These are phyloP conservation scores for Xylariaceae sp. DNA, from an alignment of 2,329 filamentous ascomycete species.

Conservation along the genomic window DNA sequence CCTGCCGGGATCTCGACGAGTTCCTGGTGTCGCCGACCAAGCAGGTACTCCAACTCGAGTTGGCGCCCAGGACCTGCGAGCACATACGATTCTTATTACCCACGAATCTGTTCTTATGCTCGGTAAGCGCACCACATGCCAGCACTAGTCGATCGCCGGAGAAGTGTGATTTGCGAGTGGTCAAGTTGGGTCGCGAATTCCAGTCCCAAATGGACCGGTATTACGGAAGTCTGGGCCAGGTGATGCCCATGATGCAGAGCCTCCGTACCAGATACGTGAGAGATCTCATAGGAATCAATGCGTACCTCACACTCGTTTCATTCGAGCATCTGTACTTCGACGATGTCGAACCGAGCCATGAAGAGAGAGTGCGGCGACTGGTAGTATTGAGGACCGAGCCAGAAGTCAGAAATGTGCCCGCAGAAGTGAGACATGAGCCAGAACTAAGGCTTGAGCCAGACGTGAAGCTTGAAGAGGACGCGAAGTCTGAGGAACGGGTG, in stretches of 20 bases:
- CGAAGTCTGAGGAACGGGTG: no score
- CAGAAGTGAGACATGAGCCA: no score
- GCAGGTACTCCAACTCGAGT: not conserved
- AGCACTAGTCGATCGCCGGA: not conserved
- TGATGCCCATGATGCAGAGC: not conserved
- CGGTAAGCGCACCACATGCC: not conserved
- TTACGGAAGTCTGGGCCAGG: not conserved
- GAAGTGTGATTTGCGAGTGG: not conserved
- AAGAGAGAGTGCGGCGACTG: no score
- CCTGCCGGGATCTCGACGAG: constrained; percentile 6
- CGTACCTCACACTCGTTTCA: not conserved
- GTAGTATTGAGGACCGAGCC: no score
- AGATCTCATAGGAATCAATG: not conserved
- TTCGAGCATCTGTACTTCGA: not conserved
- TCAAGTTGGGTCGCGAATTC: constrained; percentile 1
- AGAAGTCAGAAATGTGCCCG: no score
- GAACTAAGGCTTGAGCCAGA: no score
- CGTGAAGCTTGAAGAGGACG: no score
- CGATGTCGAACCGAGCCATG: not conserved
- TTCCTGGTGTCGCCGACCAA: constrained; percentile 2
- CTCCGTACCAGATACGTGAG: constrained; percentile 4
- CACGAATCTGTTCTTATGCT: not conserved
- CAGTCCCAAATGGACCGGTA: not conserved
- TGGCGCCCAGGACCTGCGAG: not conserved
- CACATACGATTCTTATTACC: constrained; percentile 6